Evolutionary conservation across 1,139 yeast species (phyloP), one percentile per base, ranked within the genome.

Genomic region (Blastobotrys elegans): DNA sequence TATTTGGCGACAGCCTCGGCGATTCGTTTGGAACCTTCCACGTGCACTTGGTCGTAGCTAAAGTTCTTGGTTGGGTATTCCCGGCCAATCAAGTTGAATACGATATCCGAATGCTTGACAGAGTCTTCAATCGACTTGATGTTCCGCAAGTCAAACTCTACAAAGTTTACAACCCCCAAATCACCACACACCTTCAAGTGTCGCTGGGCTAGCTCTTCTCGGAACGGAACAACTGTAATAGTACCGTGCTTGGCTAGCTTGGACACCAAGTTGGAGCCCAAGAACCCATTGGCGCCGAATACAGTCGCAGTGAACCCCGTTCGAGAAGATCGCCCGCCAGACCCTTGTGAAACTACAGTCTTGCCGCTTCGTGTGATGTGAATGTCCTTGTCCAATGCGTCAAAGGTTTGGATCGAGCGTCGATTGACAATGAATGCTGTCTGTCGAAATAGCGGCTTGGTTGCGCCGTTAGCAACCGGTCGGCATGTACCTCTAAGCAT

Each of bases 291-390:
- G 31, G 86, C 89, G 11, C 96, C 96, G 61, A 87, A 87, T 2
- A 87, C 92, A 5, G 96, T 86, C 26, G 92, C 95, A 5, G 92
- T 85, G 69, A 81, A 85, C 2, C 96, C 96, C n/a, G 92, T 82
- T 71, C 95, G 77, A 33, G 95, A 86, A 8, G 95, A 84, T 54
- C 74, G 64, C 36, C 96, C 95, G 40, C 95, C 95, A 44, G 79
- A 70, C 51, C 96, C 96, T 35, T 74, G 74, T 20, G 85, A 67
- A 46, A 84, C 65, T 58, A 80, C 75, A 38, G 88, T 82, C 63
- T 87, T 85, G 33, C 96, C 96, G 49, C 75, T 73, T 56, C 80
- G 75, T 52, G 94, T 83, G 66, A 87, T 80, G 68, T 84, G 82
- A 60, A 87, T 71, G 65, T 87, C 95, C 48, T 77, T 70, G 50